Conservation (phyloP, 2,329 filamentous ascomycete species). For the Aspergillus sp. region DNA sequence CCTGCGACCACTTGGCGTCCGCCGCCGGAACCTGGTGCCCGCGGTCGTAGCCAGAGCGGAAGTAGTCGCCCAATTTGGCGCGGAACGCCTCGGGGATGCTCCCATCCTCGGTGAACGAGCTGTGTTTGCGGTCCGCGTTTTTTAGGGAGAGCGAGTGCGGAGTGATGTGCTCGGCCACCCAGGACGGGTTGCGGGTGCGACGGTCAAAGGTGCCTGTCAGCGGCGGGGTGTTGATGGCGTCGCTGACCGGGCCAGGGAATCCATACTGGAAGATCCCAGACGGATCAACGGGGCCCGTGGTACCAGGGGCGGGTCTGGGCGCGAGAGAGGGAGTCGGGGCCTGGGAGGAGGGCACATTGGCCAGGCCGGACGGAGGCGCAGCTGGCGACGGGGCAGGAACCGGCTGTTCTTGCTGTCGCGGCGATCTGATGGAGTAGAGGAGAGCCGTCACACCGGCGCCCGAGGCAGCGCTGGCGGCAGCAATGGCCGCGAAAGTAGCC, state of each 20-base stretch:
- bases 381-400: constrained; percentile 8
- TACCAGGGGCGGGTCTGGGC: constrained; percentile 15
- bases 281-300: constrained; percentile 62
- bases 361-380: constrained; percentile 22
- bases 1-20: constrained; percentile 90
- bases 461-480: constrained; percentile 64
- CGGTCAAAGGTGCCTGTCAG: constrained; percentile 86
- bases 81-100: constrained; percentile 77
- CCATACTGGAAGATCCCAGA: constrained; percentile 73
- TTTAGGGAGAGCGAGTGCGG: constrained; percentile 65
- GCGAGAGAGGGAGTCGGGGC: constrained; percentile 11
- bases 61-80: constrained; percentile 86
- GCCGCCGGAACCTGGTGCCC: constrained; percentile 96
- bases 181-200: constrained; percentile 79
- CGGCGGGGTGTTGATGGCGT: constrained; percentile 66
- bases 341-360: constrained; percentile 22
- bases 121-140: constrained; percentile 76
- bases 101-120: constrained; percentile 71
- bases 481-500: constrained; percentile 63
- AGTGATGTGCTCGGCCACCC: constrained; percentile 96
- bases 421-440: constrained; percentile 50
- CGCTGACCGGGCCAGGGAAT: constrained; percentile 82
- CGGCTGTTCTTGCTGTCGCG: constrained; percentile 23
- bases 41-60: constrained; percentile 85
- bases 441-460: constrained; percentile 64